phyloP scores from a whole-genome alignment of 2,329 filamentous ascomycete genomes.

The Fusarium keratoplasticum region DNA sequence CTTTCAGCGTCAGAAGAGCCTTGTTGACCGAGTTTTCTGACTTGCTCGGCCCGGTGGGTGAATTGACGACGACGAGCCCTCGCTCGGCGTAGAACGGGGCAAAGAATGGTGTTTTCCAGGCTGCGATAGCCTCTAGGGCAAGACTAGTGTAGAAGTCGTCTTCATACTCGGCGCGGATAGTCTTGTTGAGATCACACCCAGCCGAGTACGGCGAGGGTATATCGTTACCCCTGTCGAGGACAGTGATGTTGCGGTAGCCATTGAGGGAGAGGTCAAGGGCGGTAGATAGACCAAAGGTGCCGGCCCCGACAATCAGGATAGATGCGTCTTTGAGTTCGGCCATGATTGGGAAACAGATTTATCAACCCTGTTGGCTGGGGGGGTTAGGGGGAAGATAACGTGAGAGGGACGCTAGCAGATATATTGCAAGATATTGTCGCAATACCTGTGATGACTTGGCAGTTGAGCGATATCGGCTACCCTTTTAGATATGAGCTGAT shows the following conservation, averaged over 20 bases:
- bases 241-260: slow-evolving; percentile 50
- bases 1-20: slow-evolving; percentile 44
- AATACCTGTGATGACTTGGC: neutral
- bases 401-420: neutral
- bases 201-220: slow-evolving; percentile 54
- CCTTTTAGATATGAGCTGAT: neutral
- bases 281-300: slow-evolving; percentile 47
- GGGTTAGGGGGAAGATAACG: neutral
- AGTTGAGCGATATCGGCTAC: neutral
- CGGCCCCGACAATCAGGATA: slow-evolving; percentile 45
- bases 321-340: neutral
- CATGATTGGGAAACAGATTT: neutral
- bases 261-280: slow-evolving; percentile 42
- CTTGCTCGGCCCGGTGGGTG: slow-evolving; percentile 59
- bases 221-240: slow-evolving; percentile 43
- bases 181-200: slow-evolving; percentile 70
- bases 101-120: slow-evolving; percentile 63
- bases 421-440: neutral
- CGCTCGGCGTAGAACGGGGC: slow-evolving; percentile 60
- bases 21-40: slow-evolving; percentile 57
- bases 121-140: slow-evolving; percentile 62
- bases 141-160: slow-evolving; percentile 66
- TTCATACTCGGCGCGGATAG: slow-evolving; percentile 68
- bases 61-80: slow-evolving; percentile 58
- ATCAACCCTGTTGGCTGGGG: neutral